Base-by-base conservation (phyloP, 805 yeast species). In the Wickerhamiella sergipiensis region DNA sequence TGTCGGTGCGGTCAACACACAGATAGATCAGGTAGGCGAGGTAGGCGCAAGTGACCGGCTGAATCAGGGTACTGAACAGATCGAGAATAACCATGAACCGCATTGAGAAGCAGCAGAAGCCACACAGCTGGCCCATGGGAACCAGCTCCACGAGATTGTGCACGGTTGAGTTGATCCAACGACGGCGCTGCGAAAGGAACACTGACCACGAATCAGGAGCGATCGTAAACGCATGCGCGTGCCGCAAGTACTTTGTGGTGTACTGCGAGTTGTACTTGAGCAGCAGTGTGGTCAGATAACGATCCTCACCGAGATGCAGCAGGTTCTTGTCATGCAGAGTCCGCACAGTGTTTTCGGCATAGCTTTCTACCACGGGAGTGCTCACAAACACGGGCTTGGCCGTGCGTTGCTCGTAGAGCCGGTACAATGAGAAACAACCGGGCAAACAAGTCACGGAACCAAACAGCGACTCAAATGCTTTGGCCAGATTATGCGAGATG, bases 81-180 rank as follows among this genome's bases (percentile, higher is more conserved):
- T 78, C 83, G 55, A 78, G 67, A 47, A 73, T 64, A 52, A 78
- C 78, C 56, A 76, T 73, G 60, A 78, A 78, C 55, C 80, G 74
- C 83, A 78, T 78, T 36, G 79, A 72, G 63, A 78, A 78, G 57
- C 81, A 78, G 65, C 80, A 78, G 50, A 80, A 79, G 46, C 83
- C 83, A 67, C 83, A 78, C 64, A 78, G 72, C 58, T 77, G 80
- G 33, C 71, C 68, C 60, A 77, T 76, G 55, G 80, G 76, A 12
- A 73, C 79, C 57, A 78, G 71, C 64, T 78, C 83, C 62, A 78
- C 65, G 66, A 78, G 70, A 59, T 78, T 78, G 60, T 78, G 83
- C 29, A 78, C 80, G 0, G 83, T 78, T 6, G 83, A 78, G 64
- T 78, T 78, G 57, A 78, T 78, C 83, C 83, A 78, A 57, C 83